Conservation (phyloP, 2,329 filamentous ascomycete genomes). For the Paecilomyces formosus region DNA sequence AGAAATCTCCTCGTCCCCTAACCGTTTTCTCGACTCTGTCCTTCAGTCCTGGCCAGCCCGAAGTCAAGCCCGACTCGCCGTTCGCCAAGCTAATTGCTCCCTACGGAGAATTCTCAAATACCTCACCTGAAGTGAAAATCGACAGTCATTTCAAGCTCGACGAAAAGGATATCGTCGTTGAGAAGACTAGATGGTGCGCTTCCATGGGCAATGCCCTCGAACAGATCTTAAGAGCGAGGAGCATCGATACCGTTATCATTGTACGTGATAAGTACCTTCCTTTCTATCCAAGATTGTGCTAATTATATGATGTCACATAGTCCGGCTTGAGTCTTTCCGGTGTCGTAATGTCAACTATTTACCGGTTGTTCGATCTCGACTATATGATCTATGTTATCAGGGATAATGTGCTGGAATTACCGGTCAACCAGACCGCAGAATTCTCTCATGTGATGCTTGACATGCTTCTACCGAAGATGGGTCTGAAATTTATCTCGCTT, state of each 20-base stretch:
- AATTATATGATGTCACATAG: conserved; percentile 9
- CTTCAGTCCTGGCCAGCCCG: conserved; percentile 27
- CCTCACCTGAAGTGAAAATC: conserved; percentile 23
- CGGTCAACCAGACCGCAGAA: conserved; percentile 10
- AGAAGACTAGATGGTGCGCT: conserved; percentile 39
- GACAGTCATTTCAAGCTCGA: conserved; percentile 23
- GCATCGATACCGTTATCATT: conserved; percentile 36
- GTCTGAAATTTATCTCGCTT: conserved; percentile 12
- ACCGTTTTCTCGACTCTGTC: conserved; percentile 33
- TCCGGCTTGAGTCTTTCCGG: conserved; percentile 36
- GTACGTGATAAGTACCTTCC: conserved; percentile 9
- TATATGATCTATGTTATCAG: conserved; percentile 36
- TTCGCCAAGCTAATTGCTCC: conserved; percentile 25
- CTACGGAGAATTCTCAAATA: conserved; percentile 17
- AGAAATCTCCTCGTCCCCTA: conserved; percentile 24
- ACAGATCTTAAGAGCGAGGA: conserved; percentile 31
- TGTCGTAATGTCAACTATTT: conserved; percentile 37
- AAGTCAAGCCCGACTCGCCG: conserved; percentile 25
- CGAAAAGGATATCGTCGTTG: conserved; percentile 24
- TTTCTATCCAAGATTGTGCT: not conserved
- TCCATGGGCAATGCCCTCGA: conserved; percentile 34
- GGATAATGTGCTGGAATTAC: conserved; percentile 27
- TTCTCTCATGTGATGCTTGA: conserved; percentile 15
- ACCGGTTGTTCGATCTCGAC: conserved; percentile 38
- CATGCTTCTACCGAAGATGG: conserved; percentile 20